Conservation (phyloP, 164 flowering plant genomes). For the Brasenia schreberi region DNA sequence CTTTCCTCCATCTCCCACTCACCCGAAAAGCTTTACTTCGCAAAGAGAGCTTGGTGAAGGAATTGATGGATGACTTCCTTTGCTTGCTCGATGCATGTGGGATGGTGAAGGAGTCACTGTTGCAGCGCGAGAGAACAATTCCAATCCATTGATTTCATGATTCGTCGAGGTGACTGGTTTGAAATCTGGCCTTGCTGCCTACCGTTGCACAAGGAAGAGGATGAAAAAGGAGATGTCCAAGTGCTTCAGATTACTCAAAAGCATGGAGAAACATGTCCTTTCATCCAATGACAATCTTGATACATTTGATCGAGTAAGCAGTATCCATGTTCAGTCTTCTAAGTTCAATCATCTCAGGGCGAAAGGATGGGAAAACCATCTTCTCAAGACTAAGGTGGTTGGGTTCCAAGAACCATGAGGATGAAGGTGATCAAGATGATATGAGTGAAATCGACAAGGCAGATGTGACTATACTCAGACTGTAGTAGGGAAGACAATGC, state of each 20-base stretch:
- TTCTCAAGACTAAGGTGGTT: constrained; percentile 12
- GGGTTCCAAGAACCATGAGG: constrained; percentile 13
- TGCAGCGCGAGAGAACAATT: constrained; percentile 15
- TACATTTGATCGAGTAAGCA: constrained; percentile 18
- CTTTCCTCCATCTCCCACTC: constrained; percentile 12
- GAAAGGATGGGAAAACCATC: constrained; percentile 19
- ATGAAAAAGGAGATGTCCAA: constrained; percentile 19
- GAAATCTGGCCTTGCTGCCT: constrained; percentile 8
- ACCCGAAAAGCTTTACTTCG: constrained; percentile 6
- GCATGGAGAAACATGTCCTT: constrained; percentile 3
- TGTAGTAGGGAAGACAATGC: constrained; percentile 10
- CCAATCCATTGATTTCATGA: constrained; percentile 12
- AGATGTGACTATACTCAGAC: constrained; percentile 13
- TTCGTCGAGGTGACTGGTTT: constrained; percentile 20
- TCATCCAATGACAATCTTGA: constrained; percentile 1
- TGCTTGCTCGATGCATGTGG: constrained; percentile 22
- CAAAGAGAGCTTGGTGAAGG: constrained; percentile 16
- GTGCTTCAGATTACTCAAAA: constrained; percentile 17
- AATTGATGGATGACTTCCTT: constrained; percentile 22
- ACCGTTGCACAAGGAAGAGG: constrained; percentile 18
- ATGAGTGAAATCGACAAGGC: constrained; percentile 23
- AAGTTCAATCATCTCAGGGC: constrained; percentile 15
- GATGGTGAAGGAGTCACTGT: constrained; percentile 14
- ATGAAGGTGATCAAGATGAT: constrained; percentile 9
- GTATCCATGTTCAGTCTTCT: constrained; percentile 22